Base-by-base conservation (phyloP, 1,284 basidiomycete species). In the Earliella scabrosa region DNA sequence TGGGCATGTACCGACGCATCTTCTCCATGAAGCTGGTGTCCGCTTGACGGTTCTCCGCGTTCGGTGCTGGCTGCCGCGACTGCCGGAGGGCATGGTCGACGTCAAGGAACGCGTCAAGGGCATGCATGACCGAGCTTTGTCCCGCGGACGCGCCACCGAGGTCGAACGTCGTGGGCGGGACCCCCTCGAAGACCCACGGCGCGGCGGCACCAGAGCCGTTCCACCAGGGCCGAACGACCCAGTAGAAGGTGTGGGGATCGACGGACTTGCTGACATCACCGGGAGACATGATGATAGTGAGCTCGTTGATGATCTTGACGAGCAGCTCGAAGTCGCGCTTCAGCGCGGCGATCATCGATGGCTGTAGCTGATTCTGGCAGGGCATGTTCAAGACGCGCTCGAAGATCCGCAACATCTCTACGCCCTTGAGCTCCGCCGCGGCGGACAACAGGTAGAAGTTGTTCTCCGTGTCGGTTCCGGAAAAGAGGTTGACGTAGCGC, bases 201-300 rank as follows among this genome's bases (percentile, higher is more conserved):
- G 83, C 83, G 54, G 79, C 81, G 14, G 84, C 82, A 59, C 88
- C 85, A 61, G 92, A 92, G 18, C 95, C 97, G 40, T 88, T 85
- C 75, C 88, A 97, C 97, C 97, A 99, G 1, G 95, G 95, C 44
- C 97, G 86, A 61, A 95, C 87, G 48, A 88, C 79, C 83, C 91
- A 94, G 74, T 97, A 97, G 74, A 99, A 98, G 54, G 86, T 81
- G 59, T 88, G 85, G 4, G 97, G 97, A 66, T 95, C 91, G 69
- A 95, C 92, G 23, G 79, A 78, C 6, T 84, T 81, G 50, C 88
- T 86, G 57, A 96, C 84, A 35, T 83, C 29, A 31, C 29, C 13
- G 7, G 29, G 29, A 31, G 29, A 7, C 84, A 60, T 85, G 59
- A 90, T 77, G 26, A 82, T 80, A 43, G 81, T 84, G 55, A 98